These are phyloP conservation scores for Talaromyces albobiverticillius DNA, from an alignment of 2,329 filamentous ascomycete genomes.

Conservation along the genomic window DNA sequence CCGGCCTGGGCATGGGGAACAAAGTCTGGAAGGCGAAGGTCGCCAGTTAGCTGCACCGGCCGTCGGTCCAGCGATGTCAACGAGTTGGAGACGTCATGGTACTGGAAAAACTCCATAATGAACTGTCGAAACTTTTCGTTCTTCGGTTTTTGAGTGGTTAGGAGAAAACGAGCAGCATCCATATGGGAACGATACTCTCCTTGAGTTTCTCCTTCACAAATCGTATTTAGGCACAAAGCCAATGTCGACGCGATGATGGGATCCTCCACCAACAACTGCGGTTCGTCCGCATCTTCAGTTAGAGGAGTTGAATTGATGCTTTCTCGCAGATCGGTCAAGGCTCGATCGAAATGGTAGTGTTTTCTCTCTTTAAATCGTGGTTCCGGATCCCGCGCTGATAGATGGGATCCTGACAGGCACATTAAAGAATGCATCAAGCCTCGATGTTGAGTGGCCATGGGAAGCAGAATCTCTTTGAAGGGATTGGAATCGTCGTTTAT, in stretches of 20 bases:
- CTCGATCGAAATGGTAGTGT: constrained; percentile 51
- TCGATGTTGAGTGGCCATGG: constrained; percentile 74
- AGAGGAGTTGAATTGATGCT: constrained; percentile 34
- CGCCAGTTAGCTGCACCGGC: constrained; percentile 51
- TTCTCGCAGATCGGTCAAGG: constrained; percentile 38
- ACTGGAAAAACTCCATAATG: constrained; percentile 76
- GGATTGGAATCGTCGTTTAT: constrained; percentile 79
- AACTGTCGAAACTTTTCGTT: constrained; percentile 71
- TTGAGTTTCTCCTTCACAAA: constrained; percentile 57
- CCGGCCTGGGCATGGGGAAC: constrained; percentile 55
- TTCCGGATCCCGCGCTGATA: constrained; percentile 52
- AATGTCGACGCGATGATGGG: constrained; percentile 61
- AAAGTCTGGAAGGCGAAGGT: constrained; percentile 54
- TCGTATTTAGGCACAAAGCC: constrained; percentile 59
- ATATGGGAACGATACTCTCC: constrained; percentile 81
- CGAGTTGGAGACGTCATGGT: constrained; percentile 64
- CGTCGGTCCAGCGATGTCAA: constrained; percentile 56
- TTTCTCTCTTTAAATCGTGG: constrained; percentile 54
- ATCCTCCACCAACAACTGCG: constrained; percentile 49
- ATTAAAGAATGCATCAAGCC: constrained; percentile 90
- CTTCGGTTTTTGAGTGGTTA: constrained; percentile 58
- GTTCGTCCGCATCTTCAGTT: constrained; percentile 24
- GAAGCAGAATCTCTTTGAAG: constrained; percentile 79
- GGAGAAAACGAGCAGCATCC: constrained; percentile 68
- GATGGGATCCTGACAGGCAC: constrained; percentile 75